Evolutionary conservation across 2,329 filamentous ascomycete genomes (phyloP), one percentile per base, ranked within the genome.

Genomic region (Fusarium sp.): DNA sequence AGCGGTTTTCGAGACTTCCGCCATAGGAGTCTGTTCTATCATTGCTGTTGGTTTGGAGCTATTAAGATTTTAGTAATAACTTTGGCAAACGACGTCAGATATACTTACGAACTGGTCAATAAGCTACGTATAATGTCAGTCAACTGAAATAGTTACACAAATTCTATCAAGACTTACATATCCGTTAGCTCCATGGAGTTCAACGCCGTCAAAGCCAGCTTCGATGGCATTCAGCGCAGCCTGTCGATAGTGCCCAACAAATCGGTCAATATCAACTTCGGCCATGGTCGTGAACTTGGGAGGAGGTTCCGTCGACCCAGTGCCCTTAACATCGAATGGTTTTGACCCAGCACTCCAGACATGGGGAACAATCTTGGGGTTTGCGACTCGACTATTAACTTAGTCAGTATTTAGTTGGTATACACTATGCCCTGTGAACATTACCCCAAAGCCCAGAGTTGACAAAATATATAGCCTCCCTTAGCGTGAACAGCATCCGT

Each of bases 131-230:
- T 2, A n/a, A 8, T 31, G 38, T 73, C 23, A 72, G 59, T 42
- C 8, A n/a, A 12, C 18, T 20, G 2, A 3, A 33, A 12, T 47
- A 18, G 6, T 26, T 5, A 23, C 8, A 16, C 5, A 5, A 9
- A 1, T 16, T 9, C 9, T 30, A 13, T 16, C 5, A 6, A 8
- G 2, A 71, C 71, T 60, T 2, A 91, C 79, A 67, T 91, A 91
- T 3, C 87, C 88, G 70, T 89, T 88, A 3, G 85, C 86, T 11
- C 77, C 83, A 62, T 86, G 83, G 8, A 84, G 75, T 67, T 94
- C 92, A 53, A 94, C 87, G 6, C 88, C 89, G 72, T 95, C 92
- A 34, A 91, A 90, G 0, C 92, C 92, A 6, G 87, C 88, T 1
- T 84, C 82, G 1, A 92, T 76, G 0, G 91, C 85, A 26, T 87